A percentile compares a stretch with the other conserved stretches of the same genome.
phyloP scores from a whole-genome alignment of 495 filamentous ascomycete species.

The Penicillium goetzii region DNA sequence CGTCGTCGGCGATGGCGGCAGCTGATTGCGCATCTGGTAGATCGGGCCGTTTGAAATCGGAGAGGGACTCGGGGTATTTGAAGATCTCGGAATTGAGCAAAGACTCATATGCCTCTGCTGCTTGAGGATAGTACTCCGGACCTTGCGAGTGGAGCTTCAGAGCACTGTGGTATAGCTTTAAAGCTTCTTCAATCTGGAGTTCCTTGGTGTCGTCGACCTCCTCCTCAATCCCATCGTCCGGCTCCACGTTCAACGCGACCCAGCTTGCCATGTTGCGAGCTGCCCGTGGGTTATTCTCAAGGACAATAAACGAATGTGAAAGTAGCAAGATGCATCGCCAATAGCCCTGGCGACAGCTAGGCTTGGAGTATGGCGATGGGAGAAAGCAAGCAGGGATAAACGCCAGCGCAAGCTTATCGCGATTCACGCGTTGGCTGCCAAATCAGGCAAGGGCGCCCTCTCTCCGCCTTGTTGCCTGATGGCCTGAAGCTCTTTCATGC shows the following conservation, averaged over 20 bases:
- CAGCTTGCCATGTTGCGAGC: slow-evolving; percentile 58
- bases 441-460: slow-evolving; percentile 36
- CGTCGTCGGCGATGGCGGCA: slow-evolving; percentile 47
- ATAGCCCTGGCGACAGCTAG: slow-evolving; percentile 6
- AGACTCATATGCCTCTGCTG: slow-evolving; percentile 77
- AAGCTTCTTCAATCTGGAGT: slow-evolving; percentile 93
- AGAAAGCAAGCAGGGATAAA: slow-evolving; percentile 7
- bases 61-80: slow-evolving; percentile 79
- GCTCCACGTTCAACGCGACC: slow-evolving; percentile 87
- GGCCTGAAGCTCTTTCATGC: slow-evolving; percentile 30
- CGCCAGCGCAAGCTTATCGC: slow-evolving; percentile 9
- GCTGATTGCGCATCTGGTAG: slow-evolving; percentile 58
- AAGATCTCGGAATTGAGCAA: slow-evolving; percentile 95
- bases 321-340: slow-evolving; percentile 28
- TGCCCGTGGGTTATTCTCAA: slow-evolving; percentile 17
- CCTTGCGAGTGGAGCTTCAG: slow-evolving; percentile 92
- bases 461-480: slow-evolving; percentile 36
- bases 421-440: slow-evolving; percentile 41
- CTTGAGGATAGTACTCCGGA: slow-evolving; percentile 71
- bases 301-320: not conserved
- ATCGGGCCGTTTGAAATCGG: slow-evolving; percentile 72
- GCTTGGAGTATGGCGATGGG: not conserved
- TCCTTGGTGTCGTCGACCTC: slow-evolving; percentile 95
- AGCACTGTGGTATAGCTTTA: slow-evolving; percentile 93
- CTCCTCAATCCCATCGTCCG: slow-evolving; percentile 85